Base-by-base conservation (phyloP, 495 filamentous ascomycete species). In the Xylaria sp. region DNA sequence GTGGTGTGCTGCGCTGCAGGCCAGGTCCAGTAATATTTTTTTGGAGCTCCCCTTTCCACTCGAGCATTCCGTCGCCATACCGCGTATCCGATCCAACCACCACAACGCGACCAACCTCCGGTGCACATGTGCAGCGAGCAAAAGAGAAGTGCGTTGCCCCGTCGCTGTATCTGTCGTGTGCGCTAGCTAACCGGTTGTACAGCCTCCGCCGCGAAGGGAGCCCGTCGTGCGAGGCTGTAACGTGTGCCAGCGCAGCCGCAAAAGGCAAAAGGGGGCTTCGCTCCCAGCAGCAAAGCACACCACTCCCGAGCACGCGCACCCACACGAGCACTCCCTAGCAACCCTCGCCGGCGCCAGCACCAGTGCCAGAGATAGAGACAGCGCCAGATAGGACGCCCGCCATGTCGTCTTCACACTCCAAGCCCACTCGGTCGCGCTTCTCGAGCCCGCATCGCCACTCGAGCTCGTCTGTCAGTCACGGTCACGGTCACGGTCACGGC, bases 381-480 rank as follows among this genome's bases (percentile, higher is more conserved):
- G n/a, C n/a, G 35, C 57, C 71, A 69, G 50, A 50, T 40, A 58
- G 61, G 57, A 59, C 57, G 57, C 57, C 24, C 75, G 73, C 52
- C 73, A 82, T 80, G 75, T 75, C 80, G 68, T 71, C 81, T 61
- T 71, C 79, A 48, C 80, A 77, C 65, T 75, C 74, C 71, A 80
- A 81, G 78, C 70, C 84, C 21, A 78, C 81, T 58, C 82, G 82
- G 80, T 88, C 86, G 75, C 84, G 88, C 19, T 84, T 81, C 61
- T 86, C 88, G 70, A 90, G 87, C 68, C 89, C 89, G 17, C 80
- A 52, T 48, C 84, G 62, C 76, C 78, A 57, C 74, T 70, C 81
- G 40, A 80, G 78, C 37, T 74, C 70, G n/a, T 72, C 75, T 14
- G 70, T 68, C 40, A 67, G 77, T 72, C 5, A 2, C 44, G 44